A percentile compares a stretch with the other conserved stretches of the same genome.
Conservation (phyloP, 2,329 filamentous ascomycete genomes). For the Fusarium nurragi region DNA sequence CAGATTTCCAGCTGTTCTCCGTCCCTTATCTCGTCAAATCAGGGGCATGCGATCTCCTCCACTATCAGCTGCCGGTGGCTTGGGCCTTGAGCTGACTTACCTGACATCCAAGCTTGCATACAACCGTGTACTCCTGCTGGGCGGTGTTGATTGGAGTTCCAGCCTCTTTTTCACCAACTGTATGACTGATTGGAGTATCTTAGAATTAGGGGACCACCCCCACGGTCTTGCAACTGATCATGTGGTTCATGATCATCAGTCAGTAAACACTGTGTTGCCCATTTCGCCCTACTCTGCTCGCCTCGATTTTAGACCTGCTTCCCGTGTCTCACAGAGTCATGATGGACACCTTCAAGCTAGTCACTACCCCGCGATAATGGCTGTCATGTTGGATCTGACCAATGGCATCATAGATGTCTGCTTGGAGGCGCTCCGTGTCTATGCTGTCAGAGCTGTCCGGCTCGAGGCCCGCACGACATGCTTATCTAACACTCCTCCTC, state of each 20-base stretch:
- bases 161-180: background rate
- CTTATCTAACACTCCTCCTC: slow-evolving; percentile 18
- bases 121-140: slow-evolving; percentile 3
- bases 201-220: slow-evolving; percentile 21
- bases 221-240: slow-evolving; percentile 23
- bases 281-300: background rate
- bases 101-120: slow-evolving; percentile 6
- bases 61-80: slow-evolving; percentile 12
- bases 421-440: slow-evolving; percentile 31
- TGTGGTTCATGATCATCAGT: slow-evolving; percentile 24
- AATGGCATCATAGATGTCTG: slow-evolving; percentile 9
- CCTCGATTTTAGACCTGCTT: slow-evolving; percentile 20
- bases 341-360: slow-evolving; percentile 18
- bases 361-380: slow-evolving; percentile 27
- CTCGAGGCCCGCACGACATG: slow-evolving; percentile 23
- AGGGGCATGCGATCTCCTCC: background rate
- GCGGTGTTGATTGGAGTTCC: background rate
- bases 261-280: slow-evolving; percentile 33
- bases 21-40: background rate
- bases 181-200: slow-evolving; percentile 22
- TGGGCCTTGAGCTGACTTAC: slow-evolving; percentile 15
- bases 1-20: too few relatives aligned
- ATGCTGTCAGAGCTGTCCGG: slow-evolving; percentile 11
- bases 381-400: slow-evolving; percentile 21
- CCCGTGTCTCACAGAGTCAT: slow-evolving; percentile 12